Evolutionary conservation across 257 asterid species (phyloP), one percentile per base, ranked within the genome.

Genomic region (Haberlea rhodopensis): DNA sequence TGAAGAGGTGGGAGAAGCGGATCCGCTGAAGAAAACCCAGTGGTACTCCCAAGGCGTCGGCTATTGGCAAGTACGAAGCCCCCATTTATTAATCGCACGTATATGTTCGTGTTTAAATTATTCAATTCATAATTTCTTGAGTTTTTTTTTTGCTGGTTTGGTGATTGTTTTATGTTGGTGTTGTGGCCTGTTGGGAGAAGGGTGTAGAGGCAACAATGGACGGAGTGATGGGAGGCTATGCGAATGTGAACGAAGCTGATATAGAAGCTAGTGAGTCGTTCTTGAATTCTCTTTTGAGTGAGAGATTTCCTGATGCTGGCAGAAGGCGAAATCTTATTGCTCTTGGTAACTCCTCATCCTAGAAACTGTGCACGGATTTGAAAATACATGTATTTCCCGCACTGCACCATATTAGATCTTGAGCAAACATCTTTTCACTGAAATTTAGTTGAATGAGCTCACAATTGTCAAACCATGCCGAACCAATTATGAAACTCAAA

Each of bases 201-300:
- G 88, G 96, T 59, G 97, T 87, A 65, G 96, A 89, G 77, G 96
- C 99, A 32, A 83, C 96, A n/a, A 86, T 89, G 64, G 88, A 92
- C 60, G 99, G 99, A 28, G 96, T 89, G 65, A 78, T 92, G 59
- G 99, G 99, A 67, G 99, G 97, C 28, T 92, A 82, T 61, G 96
- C 79, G 31, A 89, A 82, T 61, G 96, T 92, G 77, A 81, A 85
- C 71, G 82, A 77, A 51, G 82, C 95, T 46, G 95, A 92, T 84
- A 81, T 92, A 25, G 78, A 74, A 62, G 85, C 73, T 4, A 92
- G 99, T 62, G 95, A 89, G 69, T 87, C 78, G 26, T 92, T 89
- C 66, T 74, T 92, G 75, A 82, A 77, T 56, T 61, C 83, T 49
- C 37, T 92, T 80, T 79, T 92, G 79, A 76, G 78, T 29, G 96